These are phyloP conservation scores for Amanita thiersii DNA, from an alignment of 768 basidiomycete species.

Conservation along the genomic window DNA sequence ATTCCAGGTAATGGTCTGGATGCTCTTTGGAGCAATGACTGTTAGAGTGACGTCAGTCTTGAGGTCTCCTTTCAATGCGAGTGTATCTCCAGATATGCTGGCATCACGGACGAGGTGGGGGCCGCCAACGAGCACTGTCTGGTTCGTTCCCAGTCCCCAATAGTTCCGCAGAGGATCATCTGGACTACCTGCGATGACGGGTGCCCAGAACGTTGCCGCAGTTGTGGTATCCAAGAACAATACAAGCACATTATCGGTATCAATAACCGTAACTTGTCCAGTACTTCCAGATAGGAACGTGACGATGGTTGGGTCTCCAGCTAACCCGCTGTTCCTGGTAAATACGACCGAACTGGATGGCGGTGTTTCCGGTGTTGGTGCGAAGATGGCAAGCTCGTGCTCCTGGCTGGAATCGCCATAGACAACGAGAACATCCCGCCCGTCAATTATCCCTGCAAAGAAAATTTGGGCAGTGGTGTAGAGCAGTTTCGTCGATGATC, in stretches of 20 bases:
- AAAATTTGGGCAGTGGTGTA: constrained; percentile 74
- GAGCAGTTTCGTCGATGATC: constrained; percentile 40
- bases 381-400: constrained; percentile 33
- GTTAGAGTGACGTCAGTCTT: constrained; percentile 49
- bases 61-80: constrained; percentile 65
- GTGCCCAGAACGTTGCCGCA: constrained; percentile 71
- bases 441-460: constrained; percentile 54
- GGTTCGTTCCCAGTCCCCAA: constrained; percentile 71
- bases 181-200: constrained; percentile 39
- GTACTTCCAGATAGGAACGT: constrained; percentile 47
- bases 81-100: constrained; percentile 34
- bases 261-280: constrained; percentile 57
- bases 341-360: constrained; percentile 34
- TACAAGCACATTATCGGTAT: constrained; percentile 59
- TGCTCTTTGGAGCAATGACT: constrained; percentile 49
- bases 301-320: constrained; percentile 26
- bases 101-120: constrained; percentile 59
- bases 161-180: constrained; percentile 43
- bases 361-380: background rate
- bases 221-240: constrained; percentile 60
- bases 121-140: constrained; percentile 56
- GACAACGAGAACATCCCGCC: constrained; percentile 55
- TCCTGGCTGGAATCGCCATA: constrained; percentile 47
- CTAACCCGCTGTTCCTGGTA: constrained; percentile 29
- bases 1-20: constrained; percentile 66